phyloP scores from a whole-genome alignment of 768 basidiomycete species.

The Cystobasidium tubakii region DNA sequence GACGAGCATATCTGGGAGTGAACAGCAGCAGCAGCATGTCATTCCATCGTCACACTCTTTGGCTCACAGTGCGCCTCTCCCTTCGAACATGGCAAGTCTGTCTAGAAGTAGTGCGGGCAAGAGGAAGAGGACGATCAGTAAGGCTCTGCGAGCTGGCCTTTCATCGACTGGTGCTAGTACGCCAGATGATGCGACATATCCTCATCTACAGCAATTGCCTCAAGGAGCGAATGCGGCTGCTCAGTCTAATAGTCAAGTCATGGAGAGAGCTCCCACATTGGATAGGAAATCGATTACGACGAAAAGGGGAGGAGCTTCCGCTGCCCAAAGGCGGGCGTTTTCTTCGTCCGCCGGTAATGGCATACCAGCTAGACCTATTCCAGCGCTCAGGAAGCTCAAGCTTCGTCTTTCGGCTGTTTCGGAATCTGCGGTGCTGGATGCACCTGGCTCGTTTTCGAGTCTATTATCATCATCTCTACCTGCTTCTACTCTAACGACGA shows the following conservation, averaged over 20 bases:
- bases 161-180: no score
- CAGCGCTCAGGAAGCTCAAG: constrained; percentile 24
- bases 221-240: not conserved
- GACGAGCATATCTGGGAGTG: not conserved
- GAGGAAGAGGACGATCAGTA: not conserved
- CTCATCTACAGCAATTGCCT: not conserved
- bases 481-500: not conserved
- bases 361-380: not conserved
- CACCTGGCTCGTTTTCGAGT: not conserved
- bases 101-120: not conserved
- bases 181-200: not conserved
- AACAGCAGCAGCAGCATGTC: not conserved
- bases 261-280: not conserved
- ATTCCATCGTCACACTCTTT: not conserved
- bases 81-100: not conserved
- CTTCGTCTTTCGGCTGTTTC: constrained; percentile 21
- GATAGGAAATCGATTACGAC: not conserved
- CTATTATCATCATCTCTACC: not conserved
- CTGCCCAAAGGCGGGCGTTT: constrained; percentile 3
- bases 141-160: not conserved
- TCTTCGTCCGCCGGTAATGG: constrained; percentile 16
- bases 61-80: not conserved
- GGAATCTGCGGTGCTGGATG: not conserved
- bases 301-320: not conserved
- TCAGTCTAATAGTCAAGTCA: not conserved